Percentiles rank a stretch among this genome's conserved stretches.
phyloP scores from a whole-genome alignment of 257 asterid species.

The Knoxia roxburghii region DNA sequence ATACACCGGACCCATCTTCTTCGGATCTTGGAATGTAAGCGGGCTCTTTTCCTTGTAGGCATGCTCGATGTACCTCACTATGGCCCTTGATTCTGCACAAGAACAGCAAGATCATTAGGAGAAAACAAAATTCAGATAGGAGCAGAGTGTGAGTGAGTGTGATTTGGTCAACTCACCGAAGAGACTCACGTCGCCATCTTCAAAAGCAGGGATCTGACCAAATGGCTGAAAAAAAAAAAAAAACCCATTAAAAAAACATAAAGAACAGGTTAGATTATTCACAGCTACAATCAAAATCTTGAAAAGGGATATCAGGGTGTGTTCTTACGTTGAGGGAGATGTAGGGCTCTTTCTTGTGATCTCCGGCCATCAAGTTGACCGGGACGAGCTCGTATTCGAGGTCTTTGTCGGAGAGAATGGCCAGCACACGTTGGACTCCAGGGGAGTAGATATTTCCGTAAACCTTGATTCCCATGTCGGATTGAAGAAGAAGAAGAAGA shows the following conservation, averaged over 20 bases:
- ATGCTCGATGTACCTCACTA: conserved; percentile 37
- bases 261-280: too few species aligned
- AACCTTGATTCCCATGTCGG: conserved; percentile 43
- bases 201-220: conserved; percentile 41
- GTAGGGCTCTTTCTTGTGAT: conserved; percentile 51
- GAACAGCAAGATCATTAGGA: too few species aligned
- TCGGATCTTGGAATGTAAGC: conserved; percentile 32
- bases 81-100: conserved; percentile 67
- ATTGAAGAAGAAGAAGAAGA: too few species aligned
- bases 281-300: too few species aligned
- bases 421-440: conserved; percentile 35
- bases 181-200: conserved; percentile 44
- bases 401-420: conserved; percentile 43
- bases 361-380: conserved; percentile 31
- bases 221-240: conserved; percentile 30
- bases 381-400: conserved; percentile 36
- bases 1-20: conserved; percentile 26
- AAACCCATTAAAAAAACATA: not conserved
- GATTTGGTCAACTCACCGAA: conserved; percentile 27
- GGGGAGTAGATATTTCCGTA: conserved; percentile 34
- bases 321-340: conserved; percentile 42
- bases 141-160: not conserved
- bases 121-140: too few species aligned
- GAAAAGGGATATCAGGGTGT: not conserved
- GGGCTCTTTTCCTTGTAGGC: conserved; percentile 42